Base-by-base conservation (phyloP, 208 protist species). In the Crithidia acanthocephali region DNA sequence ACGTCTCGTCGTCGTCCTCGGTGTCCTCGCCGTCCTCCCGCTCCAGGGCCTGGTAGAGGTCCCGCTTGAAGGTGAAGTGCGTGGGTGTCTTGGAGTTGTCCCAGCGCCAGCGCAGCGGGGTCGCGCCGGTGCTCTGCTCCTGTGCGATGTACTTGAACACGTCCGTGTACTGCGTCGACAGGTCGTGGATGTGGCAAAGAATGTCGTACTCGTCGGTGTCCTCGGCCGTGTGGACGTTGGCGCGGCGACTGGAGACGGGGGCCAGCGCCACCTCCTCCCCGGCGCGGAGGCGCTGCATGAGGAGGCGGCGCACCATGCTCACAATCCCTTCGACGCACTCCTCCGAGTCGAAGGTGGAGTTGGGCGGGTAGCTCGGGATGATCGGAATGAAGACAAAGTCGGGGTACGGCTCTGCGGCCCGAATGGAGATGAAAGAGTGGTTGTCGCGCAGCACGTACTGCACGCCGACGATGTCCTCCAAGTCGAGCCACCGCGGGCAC, bases 311-410 rank as follows among this genome's bases (percentile, higher is more conserved):
- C 67, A 85, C 61, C 73, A 85, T 76, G 44, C 71, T 72, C 56
- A 82, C 72, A 27, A 81, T 73, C 18, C 76, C 73, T 63, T 79
- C 75, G 30, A 81, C 72, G 30, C 75, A 75, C 61, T 76, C 75
- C 64, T 75, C 80, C 11, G 80, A 40, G 72, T 85, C 70, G 48
- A 85, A 85, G 50, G 60, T 76, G 20, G 80, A 79, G 68, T 71
- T 65, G 5, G 72, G 65, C 4, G 80, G 74, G 76, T 81, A 85
- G 28, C 64, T 75, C 37, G 75, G 76, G 64, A 81, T 76, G 61
- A 81, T 81, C 23, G 76, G 74, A 16, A 81, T 82, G 61, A 85
- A 82, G 16, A 85, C 50, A 37, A 85, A 80, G 61, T 85, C 79
- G 2, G 79, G 79, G 51, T 77, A 74, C 57, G 74, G 69, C 61